These are phyloP conservation scores for Sphaerulina vaccinii DNA, from an alignment of 2,329 filamentous ascomycete species.

Conservation along the genomic window DNA sequence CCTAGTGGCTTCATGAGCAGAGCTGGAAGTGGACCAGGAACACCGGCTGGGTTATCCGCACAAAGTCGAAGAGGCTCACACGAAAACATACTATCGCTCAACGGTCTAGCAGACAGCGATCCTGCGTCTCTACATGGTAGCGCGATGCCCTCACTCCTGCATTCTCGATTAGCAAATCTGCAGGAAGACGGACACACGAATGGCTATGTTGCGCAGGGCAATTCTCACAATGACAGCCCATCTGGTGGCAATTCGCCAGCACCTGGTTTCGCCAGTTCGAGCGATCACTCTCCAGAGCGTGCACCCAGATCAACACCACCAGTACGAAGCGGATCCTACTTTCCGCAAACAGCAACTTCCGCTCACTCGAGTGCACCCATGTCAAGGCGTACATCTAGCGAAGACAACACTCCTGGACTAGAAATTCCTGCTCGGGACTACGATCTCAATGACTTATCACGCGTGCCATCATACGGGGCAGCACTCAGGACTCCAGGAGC, in stretches of 20 bases:
- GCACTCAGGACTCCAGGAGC: constrained; percentile 47
- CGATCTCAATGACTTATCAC: constrained; percentile 48
- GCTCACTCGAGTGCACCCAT: constrained; percentile 31
- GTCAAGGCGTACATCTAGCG: constrained; percentile 38
- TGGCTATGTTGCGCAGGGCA: constrained; percentile 30
- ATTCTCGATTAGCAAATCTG: constrained; percentile 63
- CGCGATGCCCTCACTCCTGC: constrained; percentile 62
- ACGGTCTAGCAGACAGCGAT: constrained; percentile 51
- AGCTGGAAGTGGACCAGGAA: constrained; percentile 58
- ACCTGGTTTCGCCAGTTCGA: constrained; percentile 24
- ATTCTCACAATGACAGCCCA: constrained; percentile 30
- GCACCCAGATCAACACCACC: constrained; percentile 16
- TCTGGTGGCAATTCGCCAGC: constrained; percentile 37
- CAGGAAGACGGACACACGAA: constrained; percentile 40
- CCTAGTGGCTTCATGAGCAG: constrained; percentile 67
- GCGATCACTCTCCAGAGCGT: constrained; percentile 26
- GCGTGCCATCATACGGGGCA: constrained; percentile 53
- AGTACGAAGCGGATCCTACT: constrained; percentile 25
- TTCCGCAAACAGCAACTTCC: constrained; percentile 27
- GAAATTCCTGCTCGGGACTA: constrained; percentile 36
- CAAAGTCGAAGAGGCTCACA: constrained; percentile 69
- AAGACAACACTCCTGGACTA: constrained; percentile 21
- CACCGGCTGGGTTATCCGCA: constrained; percentile 65
- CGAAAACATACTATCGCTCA: constrained; percentile 71
- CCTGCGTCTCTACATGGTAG: constrained; percentile 42